Evolutionary conservation across 208 protist genomes (phyloP).

Genomic region (Wallacemonas collosoma): DNA sequence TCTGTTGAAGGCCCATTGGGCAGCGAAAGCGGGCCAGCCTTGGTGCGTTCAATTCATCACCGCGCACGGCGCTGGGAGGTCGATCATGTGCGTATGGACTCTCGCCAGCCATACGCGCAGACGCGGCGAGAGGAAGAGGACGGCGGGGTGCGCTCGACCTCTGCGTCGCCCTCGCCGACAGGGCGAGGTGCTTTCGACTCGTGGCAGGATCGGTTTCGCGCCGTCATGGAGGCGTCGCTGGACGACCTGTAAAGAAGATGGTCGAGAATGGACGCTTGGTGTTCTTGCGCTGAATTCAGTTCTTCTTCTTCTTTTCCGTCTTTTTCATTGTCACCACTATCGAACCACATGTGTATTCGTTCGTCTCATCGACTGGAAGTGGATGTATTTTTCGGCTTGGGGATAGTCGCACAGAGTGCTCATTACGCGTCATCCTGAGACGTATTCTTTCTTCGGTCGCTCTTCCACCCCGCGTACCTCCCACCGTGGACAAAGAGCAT

Average conservation of each 20-base stretch:
- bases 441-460: too few species aligned
- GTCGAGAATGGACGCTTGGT: neutral
- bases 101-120: neutral
- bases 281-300: too few species aligned
- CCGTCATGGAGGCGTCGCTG: conserved; percentile 9
- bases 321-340: too few species aligned
- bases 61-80: conserved; percentile 3
- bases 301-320: too few species aligned
- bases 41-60: neutral
- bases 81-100: neutral
- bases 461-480: too few species aligned
- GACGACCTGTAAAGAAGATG: conserved; percentile 6
- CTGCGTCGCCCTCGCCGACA: neutral
- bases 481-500: too few species aligned
- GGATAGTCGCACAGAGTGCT: too few species aligned
- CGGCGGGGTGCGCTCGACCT: conserved; percentile 4
- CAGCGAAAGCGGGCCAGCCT: neutral
- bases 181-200: neutral
- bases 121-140: neutral
- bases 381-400: too few species aligned
- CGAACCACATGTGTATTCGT: too few species aligned
- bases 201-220: conserved; percentile 13
- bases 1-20: too few species aligned
- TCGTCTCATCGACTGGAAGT: too few species aligned
- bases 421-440: too few species aligned